Conservation (phyloP, 192 early-diverging fungal genomes). For the Backusella liffmaniae region DNA sequence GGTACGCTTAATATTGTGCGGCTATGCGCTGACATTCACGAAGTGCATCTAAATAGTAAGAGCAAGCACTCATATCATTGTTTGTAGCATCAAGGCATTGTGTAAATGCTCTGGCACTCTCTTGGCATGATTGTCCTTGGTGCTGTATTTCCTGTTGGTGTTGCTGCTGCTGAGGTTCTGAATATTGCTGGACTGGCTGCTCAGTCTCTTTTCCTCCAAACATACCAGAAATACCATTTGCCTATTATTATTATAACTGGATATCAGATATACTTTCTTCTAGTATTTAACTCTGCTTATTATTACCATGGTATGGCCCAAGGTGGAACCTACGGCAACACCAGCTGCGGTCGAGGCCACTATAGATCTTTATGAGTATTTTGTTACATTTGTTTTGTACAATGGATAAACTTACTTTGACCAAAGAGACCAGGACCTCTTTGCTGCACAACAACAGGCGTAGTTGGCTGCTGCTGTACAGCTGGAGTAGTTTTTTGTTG, state of each 20-base stretch:
- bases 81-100: constrained; percentile 83
- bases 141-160: constrained; percentile 17
- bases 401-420: constrained; percentile 48
- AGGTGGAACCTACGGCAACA: constrained; percentile 84
- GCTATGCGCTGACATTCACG: constrained; percentile 79
- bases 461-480: constrained; percentile 27
- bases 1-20: constrained; percentile 31
- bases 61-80: constrained; percentile 79
- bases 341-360: constrained; percentile 91
- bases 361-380: background rate
- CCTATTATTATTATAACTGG: background rate
- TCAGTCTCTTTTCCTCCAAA: constrained; percentile 23
- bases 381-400: background rate
- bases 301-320: constrained; percentile 61
- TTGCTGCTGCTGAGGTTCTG: constrained; percentile 29
- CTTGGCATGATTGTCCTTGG: constrained; percentile 53
- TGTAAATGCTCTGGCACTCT: constrained; percentile 78
- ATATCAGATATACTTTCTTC: background rate
- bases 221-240: constrained; percentile 28
- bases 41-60: constrained; percentile 89
- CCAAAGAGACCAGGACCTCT: constrained; percentile 75
- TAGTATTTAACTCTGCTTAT: background rate
- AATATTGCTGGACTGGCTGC: constrained; percentile 18
- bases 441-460: constrained; percentile 41
- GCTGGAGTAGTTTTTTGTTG: constrained; percentile 30